phyloP scores from a whole-genome alignment of 2,329 filamentous ascomycete genomes.

The Teratosphaeria zuluensis region DNA sequence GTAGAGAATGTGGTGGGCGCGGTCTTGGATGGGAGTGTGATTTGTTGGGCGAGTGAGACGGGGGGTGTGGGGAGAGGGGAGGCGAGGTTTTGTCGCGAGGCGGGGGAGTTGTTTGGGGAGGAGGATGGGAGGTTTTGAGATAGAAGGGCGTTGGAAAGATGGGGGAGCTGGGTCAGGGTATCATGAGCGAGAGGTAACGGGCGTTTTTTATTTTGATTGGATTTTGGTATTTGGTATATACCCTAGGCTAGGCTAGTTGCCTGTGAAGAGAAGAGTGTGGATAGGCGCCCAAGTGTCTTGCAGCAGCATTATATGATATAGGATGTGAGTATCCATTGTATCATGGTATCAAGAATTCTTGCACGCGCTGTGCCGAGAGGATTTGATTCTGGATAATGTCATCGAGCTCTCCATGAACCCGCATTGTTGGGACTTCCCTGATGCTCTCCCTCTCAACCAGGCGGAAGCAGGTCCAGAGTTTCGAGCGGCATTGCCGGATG shows the following conservation, averaged over 20 bases:
- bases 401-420: no score
- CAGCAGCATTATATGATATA: neutral
- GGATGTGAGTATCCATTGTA: neutral
- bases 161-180: neutral
- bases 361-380: no score
- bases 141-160: neutral
- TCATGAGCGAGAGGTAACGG: neutral
- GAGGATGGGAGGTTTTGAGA: neutral
- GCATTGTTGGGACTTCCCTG: no score
- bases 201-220: neutral
- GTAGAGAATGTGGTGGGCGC: slow-evolving; percentile 30
- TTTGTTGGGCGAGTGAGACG: slow-evolving; percentile 90
- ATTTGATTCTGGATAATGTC: no score
- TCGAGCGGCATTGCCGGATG: no score
- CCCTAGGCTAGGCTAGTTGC: no score
- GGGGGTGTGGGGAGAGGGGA: slow-evolving; percentile 52
- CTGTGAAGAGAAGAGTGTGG: neutral
- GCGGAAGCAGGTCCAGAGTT: no score
- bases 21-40: slow-evolving; percentile 50
- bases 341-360: no score
- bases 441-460: no score
- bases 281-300: no score
- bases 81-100: slow-evolving; percentile 80
- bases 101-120: slow-evolving; percentile 77
- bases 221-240: neutral